Evolutionary conservation across 2,329 filamentous ascomycete genomes (phyloP).

Genomic region (Sclerotinia nivalis): DNA sequence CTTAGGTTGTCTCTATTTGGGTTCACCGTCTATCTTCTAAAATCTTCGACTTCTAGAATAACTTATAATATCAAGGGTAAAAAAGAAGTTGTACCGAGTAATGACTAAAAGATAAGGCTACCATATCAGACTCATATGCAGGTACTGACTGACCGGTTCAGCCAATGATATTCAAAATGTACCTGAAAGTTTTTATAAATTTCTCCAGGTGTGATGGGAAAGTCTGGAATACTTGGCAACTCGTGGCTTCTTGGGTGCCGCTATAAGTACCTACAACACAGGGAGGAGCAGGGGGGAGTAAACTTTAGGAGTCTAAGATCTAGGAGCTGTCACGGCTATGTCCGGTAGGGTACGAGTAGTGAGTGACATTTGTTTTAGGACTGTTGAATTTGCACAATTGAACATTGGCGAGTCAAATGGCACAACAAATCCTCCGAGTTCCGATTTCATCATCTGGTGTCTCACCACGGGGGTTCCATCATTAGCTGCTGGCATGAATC

Average conservation of each 20-base stretch:
- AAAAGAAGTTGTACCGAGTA: neutral
- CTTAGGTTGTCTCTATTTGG: neutral
- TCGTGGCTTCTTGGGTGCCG: conserved; percentile 2
- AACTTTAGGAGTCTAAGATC: neutral
- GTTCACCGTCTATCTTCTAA: neutral
- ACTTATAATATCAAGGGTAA: neutral
- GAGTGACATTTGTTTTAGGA: neutral
- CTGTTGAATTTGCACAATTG: neutral
- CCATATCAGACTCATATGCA: neutral
- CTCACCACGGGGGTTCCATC: neutral
- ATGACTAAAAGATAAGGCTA: neutral
- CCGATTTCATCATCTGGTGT: neutral
- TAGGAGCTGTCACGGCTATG: too few relatives aligned
- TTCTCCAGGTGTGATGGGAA: too few relatives aligned
- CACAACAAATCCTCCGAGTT: neutral
- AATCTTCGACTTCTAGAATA: neutral
- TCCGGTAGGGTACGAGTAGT: neutral
- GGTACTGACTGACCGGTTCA: neutral
- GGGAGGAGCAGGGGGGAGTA: neutral
- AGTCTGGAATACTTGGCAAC: neutral
- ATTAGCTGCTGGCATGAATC: neutral
- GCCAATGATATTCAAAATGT: neutral
- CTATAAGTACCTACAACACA: neutral
- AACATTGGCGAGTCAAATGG: neutral
- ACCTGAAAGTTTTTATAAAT: neutral